A percentile compares a stretch with the other conserved stretches of the same genome.
Conservation (phyloP, 495 filamentous ascomycete genomes). For the Penicillium coprophilum region DNA sequence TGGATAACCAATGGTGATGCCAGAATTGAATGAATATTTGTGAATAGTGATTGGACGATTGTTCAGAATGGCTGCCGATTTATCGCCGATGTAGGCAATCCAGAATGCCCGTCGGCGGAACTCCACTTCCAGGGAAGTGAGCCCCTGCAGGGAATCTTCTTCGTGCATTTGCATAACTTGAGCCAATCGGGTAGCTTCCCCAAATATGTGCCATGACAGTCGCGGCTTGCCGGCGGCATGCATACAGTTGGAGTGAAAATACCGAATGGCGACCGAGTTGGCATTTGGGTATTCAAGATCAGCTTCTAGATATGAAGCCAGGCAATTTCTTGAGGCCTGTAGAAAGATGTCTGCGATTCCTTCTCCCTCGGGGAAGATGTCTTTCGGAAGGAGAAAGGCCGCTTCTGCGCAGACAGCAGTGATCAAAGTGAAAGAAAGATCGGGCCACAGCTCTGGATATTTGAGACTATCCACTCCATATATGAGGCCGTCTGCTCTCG, state of each 20-base stretch:
- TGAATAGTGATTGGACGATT: slow-evolving; percentile 33
- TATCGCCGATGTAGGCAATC: slow-evolving; percentile 33
- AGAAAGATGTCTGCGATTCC: slow-evolving; percentile 21
- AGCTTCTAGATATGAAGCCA: slow-evolving; percentile 24
- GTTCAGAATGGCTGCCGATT: slow-evolving; percentile 32
- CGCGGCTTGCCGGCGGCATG: slow-evolving; percentile 30
- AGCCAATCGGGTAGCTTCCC: slow-evolving; percentile 30
- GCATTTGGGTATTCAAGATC: slow-evolving; percentile 31
- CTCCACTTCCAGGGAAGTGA: slow-evolving; percentile 26
- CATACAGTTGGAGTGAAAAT: slow-evolving; percentile 34
- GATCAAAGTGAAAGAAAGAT: slow-evolving; percentile 29
- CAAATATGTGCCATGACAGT: slow-evolving; percentile 34
- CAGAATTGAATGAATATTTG: slow-evolving; percentile 28
- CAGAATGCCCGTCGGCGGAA: slow-evolving; percentile 32
- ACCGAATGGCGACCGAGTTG: slow-evolving; percentile 30
- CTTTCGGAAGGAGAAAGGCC: slow-evolving; percentile 24
- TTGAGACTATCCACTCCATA: slow-evolving; percentile 15
- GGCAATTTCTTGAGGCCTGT: slow-evolving; percentile 20
- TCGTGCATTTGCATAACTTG: slow-evolving; percentile 34
- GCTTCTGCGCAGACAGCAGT: slow-evolving; percentile 27
- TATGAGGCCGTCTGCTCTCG: not conserved
- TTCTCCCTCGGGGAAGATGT: slow-evolving; percentile 24
- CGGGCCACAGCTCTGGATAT: slow-evolving; percentile 24
- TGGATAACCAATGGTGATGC: slow-evolving; percentile 27
- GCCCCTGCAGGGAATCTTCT: slow-evolving; percentile 23